Percentiles rank a stretch among this genome's conserved stretches.
Conservation (phyloP, 208 protist genomes). For the Wallacemonas sp. region DNA sequence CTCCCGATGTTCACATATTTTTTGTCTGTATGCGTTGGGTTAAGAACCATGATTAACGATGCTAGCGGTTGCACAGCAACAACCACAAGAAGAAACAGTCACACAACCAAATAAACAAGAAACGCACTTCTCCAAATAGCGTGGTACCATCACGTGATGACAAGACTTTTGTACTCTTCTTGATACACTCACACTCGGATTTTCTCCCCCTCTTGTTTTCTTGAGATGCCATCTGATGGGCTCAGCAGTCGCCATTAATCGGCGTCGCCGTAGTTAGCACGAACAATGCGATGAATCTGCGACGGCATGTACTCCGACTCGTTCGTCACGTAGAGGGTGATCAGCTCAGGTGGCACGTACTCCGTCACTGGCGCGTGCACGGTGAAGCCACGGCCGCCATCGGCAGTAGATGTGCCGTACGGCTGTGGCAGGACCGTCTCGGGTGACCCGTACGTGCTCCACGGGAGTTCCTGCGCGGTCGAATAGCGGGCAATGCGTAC, state of each 20-base stretch:
- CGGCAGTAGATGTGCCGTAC: conserved; percentile 37
- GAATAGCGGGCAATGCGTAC: conserved; percentile 69
- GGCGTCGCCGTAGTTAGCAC: conserved; percentile 95
- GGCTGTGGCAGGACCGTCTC: conserved; percentile 59
- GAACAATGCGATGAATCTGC: conserved; percentile 97
- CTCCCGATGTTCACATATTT: too few relatives aligned
- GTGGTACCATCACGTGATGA: too few relatives aligned
- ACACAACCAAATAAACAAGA: too few relatives aligned
- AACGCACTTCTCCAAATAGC: too few relatives aligned
- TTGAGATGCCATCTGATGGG: conserved; percentile 7
- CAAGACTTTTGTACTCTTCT: too few relatives aligned
- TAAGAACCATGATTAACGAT: too few relatives aligned
- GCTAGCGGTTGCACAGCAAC: too few relatives aligned
- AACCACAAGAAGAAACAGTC: too few relatives aligned
- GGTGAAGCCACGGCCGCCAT: conserved; percentile 45
- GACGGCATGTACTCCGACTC: conserved; percentile 92
- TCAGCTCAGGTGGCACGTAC: conserved; percentile 97
- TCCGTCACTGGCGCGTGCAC: conserved; percentile 95
- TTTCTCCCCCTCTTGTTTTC: background rate
- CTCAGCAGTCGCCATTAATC: conserved; percentile 59
- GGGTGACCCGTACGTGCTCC: conserved; percentile 75
- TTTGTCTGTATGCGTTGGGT: too few relatives aligned
- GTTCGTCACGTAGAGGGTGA: conserved; percentile 97
- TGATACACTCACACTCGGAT: background rate
- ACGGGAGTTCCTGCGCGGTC: conserved; percentile 81